Percentiles rank a stretch among this genome's conserved stretches.
Evolutionary conservation across 2,329 filamentous ascomycete species (phyloP).

Genomic region (Botryotinia globosa): DNA sequence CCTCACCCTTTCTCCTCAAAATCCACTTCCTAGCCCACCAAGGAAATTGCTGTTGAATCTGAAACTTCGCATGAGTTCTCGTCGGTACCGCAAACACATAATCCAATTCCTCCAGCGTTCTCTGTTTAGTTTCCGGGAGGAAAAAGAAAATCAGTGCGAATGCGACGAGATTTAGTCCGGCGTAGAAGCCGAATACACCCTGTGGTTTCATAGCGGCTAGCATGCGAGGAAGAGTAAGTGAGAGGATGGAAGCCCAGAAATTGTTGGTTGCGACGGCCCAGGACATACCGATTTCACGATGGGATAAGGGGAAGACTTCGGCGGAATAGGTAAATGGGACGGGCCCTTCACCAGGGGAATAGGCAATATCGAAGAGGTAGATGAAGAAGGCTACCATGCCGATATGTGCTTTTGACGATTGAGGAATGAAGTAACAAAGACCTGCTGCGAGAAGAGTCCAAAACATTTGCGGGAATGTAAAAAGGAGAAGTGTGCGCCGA

Average conservation of each 20-base stretch:
- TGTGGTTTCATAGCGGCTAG: conserved; percentile 25
- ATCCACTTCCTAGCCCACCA: conserved; percentile 29
- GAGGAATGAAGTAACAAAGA: conserved; percentile 52
- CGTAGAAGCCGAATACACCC: conserved; percentile 53
- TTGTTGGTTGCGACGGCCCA: conserved; percentile 61
- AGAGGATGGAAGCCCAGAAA: conserved; percentile 59
- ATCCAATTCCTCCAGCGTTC: conserved; percentile 38
- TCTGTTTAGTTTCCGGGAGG: conserved; percentile 57
- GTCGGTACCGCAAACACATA: conserved; percentile 48
- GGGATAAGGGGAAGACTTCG: conserved; percentile 62
- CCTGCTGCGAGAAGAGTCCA: conserved; percentile 65
- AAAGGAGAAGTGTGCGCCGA: conserved; percentile 58
- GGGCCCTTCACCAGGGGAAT: conserved; percentile 62
- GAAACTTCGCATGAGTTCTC: conserved; percentile 35
- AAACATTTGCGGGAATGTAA: conserved; percentile 66
- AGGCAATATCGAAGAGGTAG: conserved; percentile 64
- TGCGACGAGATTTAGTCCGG: conserved; percentile 54
- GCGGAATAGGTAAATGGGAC: conserved; percentile 62
- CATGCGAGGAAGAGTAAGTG: conserved; percentile 47
- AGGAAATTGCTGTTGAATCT: conserved; percentile 34
- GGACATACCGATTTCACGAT: conserved; percentile 62
- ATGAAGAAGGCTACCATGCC: conserved; percentile 59
- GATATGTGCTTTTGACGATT: conserved; percentile 44
- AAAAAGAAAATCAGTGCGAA: conserved; percentile 56
- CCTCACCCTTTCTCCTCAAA: conserved; percentile 36